These are phyloP conservation scores for Saccharomyces jurei DNA, from an alignment of 805 yeast species.

Conservation along the genomic window DNA sequence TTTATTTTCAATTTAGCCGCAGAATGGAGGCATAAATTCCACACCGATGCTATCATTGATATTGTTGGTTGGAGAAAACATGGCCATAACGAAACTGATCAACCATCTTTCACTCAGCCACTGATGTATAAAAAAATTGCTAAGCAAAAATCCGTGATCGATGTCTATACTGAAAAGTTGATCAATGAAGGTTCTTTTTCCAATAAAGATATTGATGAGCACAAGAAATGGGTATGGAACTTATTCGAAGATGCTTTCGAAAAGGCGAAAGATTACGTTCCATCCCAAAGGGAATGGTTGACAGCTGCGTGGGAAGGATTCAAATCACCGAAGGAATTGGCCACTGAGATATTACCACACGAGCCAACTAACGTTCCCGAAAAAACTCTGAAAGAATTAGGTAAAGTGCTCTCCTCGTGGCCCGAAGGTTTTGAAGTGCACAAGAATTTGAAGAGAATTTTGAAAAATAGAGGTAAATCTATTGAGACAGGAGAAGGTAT, in stretches of 20 bases:
- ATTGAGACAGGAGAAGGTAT: slow-evolving; percentile 85
- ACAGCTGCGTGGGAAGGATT: slow-evolving; percentile 98
- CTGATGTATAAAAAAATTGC: slow-evolving; percentile 90
- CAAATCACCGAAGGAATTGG: slow-evolving; percentile 94
- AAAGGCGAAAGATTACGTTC: slow-evolving; percentile 82
- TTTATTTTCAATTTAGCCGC: slow-evolving; percentile 94
- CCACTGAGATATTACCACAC: slow-evolving; percentile 91
- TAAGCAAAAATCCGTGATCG: slow-evolving; percentile 80
- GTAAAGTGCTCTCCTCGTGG: slow-evolving; percentile 68
- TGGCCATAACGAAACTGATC: slow-evolving; percentile 99
- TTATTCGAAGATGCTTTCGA: slow-evolving; percentile 82
- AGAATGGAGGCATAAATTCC: slow-evolving; percentile 96
- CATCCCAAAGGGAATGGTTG: slow-evolving; percentile 94
- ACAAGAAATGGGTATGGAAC: slow-evolving; percentile 97
- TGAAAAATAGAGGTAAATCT: slow-evolving; percentile 78
- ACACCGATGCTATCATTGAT: slow-evolving; percentile 92
- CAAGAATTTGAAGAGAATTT: slow-evolving; percentile 91
- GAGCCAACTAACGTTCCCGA: slow-evolving; percentile 87
- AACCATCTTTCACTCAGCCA: slow-evolving; percentile 98
- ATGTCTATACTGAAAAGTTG: slow-evolving; percentile 73
- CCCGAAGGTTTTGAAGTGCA: slow-evolving; percentile 87
- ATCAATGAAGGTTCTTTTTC: slow-evolving; percentile 84
- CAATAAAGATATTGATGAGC: slow-evolving; percentile 84
- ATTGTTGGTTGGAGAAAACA: slow-evolving; percentile 97
- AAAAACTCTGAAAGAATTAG: slow-evolving; percentile 64